Evolutionary conservation across 352 stramenopile species (phyloP).

Genomic region (Globisporangium splendens): DNA sequence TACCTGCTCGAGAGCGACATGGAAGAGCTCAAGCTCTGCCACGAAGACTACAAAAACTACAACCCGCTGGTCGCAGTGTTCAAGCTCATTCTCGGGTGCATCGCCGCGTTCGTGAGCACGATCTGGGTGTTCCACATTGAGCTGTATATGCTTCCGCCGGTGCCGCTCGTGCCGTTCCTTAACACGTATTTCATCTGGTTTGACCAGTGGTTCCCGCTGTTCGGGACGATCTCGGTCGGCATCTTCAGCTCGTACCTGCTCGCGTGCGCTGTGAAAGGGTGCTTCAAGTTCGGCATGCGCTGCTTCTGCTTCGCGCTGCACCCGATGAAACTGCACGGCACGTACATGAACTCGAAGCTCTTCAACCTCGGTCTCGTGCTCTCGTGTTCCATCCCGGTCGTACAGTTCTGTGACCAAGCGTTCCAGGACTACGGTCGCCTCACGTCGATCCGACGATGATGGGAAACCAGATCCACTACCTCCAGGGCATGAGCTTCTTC

Average conservation of each 20-base stretch:
- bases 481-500: slow-evolving; percentile 95
- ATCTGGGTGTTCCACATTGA: slow-evolving; percentile 95
- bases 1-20: slow-evolving; percentile 95
- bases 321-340: slow-evolving; percentile 96
- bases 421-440: slow-evolving; percentile 94
- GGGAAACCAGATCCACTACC: slow-evolving; percentile 91
- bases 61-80: slow-evolving; percentile 91
- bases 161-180: slow-evolving; percentile 88
- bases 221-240: slow-evolving; percentile 94
- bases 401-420: slow-evolving; percentile 93
- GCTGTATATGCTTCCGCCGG: slow-evolving; percentile 91
- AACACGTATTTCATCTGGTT: slow-evolving; percentile 98
- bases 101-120: slow-evolving; percentile 65
- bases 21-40: slow-evolving; percentile 92
- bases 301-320: slow-evolving; percentile 93
- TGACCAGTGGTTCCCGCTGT: slow-evolving; percentile 95
- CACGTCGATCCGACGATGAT: slow-evolving; percentile 81
- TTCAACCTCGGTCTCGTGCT: slow-evolving; percentile 95
- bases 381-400: slow-evolving; percentile 91
- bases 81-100: slow-evolving; percentile 85
- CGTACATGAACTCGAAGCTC: slow-evolving; percentile 98
- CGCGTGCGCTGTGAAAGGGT: slow-evolving; percentile 93
- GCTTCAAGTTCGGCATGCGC: slow-evolving; percentile 97
- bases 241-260: slow-evolving; percentile 96
- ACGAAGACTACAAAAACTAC: slow-evolving; percentile 92